Percentiles rank a stretch among this genome's conserved stretches.
Evolutionary conservation across 1,284 basidiomycete species (phyloP).

Genomic region (Cerioporus squamosus): DNA sequence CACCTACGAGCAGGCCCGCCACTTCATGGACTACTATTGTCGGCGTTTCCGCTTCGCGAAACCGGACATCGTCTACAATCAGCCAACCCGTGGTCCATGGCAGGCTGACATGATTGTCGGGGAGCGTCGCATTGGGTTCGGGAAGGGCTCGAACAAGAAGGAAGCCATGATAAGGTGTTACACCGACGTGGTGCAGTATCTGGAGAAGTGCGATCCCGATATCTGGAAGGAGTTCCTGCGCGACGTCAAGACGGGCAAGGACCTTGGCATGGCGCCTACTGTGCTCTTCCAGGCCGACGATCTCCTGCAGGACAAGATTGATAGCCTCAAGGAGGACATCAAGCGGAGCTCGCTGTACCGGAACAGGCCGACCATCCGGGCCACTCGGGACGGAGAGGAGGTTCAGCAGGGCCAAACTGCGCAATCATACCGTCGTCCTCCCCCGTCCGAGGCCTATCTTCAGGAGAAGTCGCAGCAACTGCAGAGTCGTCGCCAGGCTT

Average conservation of each 20-base stretch:
- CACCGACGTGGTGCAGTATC: conserved; percentile 87
- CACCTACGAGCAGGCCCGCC: conserved; percentile 77
- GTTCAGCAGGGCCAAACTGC: conserved; percentile 9
- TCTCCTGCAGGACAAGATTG: conserved; percentile 74
- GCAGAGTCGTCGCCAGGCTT: conserved; percentile 57
- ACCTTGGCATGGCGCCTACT: conserved; percentile 72
- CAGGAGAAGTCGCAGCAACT: conserved; percentile 67
- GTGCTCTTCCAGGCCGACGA: conserved; percentile 76
- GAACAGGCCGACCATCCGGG: conserved; percentile 45
- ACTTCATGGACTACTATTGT: conserved; percentile 97
- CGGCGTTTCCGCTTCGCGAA: conserved; percentile 80
- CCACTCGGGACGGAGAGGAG: conserved; percentile 23
- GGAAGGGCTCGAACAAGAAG: conserved; percentile 77
- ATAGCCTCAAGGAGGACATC: conserved; percentile 74
- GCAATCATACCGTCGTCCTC: conserved; percentile 29
- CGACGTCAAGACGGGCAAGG: conserved; percentile 65
- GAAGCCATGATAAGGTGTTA: conserved; percentile 76
- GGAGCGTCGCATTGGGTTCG: conserved; percentile 82
- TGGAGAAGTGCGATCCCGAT: conserved; percentile 81
- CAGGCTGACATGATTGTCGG: conserved; percentile 85
- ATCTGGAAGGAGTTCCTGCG: conserved; percentile 80
- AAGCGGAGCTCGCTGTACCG: conserved; percentile 55
- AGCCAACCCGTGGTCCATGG: conserved; percentile 53
- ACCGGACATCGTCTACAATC: conserved; percentile 73
- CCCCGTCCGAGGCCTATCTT: conserved; percentile 36